Percentiles rank a stretch among this genome's conserved stretches.
phyloP scores from a whole-genome alignment of 2,329 filamentous ascomycete genomes.

The Myriosclerotinia curreyana region DNA sequence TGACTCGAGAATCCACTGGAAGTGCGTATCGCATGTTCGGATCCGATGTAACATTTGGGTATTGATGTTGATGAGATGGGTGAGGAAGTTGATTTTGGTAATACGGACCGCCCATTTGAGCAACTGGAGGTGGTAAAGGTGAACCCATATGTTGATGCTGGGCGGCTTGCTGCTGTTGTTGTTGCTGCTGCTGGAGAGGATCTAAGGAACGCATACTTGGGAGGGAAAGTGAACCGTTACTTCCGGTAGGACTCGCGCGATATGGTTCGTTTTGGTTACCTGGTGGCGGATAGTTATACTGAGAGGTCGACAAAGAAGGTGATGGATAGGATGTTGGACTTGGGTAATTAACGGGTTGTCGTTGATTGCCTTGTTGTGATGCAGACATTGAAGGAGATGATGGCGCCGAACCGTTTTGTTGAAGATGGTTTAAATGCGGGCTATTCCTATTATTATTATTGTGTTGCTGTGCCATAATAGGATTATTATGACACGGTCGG shows the following conservation, averaged over 20 bases:
- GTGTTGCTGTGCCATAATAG: conserved; percentile 33
- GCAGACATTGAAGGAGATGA: conserved; percentile 40
- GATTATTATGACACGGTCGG: conserved; percentile 23
- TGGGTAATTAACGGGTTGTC: conserved; percentile 41
- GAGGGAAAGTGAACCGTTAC: conserved; percentile 47
- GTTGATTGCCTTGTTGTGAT: conserved; percentile 30
- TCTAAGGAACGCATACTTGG: conserved; percentile 51
- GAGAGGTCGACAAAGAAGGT: conserved; percentile 45
- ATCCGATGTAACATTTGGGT: conserved; percentile 47
- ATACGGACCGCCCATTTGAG: conserved; percentile 48
- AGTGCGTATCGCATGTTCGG: conserved; percentile 55
- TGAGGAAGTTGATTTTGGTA: conserved; percentile 45
- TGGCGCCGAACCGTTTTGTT: conserved; percentile 37
- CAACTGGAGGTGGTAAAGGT: conserved; percentile 52
- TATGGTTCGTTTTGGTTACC: conserved; percentile 43
- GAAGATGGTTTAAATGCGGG: conserved; percentile 34
- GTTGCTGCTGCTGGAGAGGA: conserved; percentile 40
- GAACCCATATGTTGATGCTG: conserved; percentile 49
- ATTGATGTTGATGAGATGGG: conserved; percentile 48
- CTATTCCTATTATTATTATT: conserved; percentile 30
- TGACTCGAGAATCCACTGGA: conserved; percentile 52
- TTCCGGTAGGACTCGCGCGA: conserved; percentile 45
- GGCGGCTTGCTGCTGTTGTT: conserved; percentile 30
- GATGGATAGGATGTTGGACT: conserved; percentile 50
- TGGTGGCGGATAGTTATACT: conserved; percentile 48